Percentiles rank a stretch among this genome's conserved stretches.
Evolutionary conservation across 495 filamentous ascomycete genomes (phyloP).

Genomic region (Xylaria cubensis): DNA sequence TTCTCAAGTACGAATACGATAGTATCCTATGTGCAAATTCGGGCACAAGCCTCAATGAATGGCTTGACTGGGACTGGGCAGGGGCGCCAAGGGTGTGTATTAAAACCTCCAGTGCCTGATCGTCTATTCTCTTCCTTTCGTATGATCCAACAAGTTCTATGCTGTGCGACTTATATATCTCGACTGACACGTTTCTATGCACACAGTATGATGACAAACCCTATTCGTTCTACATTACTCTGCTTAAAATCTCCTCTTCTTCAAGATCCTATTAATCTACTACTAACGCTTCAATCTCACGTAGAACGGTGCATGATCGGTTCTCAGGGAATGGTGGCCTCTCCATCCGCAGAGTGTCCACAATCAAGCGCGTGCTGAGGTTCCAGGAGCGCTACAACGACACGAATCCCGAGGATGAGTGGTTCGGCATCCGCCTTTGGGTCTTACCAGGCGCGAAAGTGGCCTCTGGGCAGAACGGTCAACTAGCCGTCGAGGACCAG

Average conservation of each 20-base stretch:
- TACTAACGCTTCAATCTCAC: constrained; percentile 19
- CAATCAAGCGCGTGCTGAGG: constrained; percentile 48
- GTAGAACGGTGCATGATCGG: constrained; percentile 38
- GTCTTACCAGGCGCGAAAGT: constrained; percentile 54
- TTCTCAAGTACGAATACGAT: constrained; percentile 56
- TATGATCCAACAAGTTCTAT: not conserved
- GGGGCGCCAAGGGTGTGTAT: constrained; percentile 48
- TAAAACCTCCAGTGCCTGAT: not conserved
- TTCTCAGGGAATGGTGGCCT: constrained; percentile 59
- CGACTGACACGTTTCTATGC: not conserved
- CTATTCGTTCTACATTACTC: not conserved
- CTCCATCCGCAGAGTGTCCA: constrained; percentile 54
- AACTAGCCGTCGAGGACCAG: constrained; percentile 54
- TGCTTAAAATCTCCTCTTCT: not conserved
- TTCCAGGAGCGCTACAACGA: constrained; percentile 54
- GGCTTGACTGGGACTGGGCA: constrained; percentile 56
- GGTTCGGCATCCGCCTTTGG: constrained; percentile 53
- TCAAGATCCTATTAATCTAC: not conserved
- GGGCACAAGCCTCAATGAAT: constrained; percentile 51
- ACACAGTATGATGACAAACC: constrained; percentile 20
- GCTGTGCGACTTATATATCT: not conserved
- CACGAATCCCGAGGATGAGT: constrained; percentile 56
- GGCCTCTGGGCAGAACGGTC: constrained; percentile 43
- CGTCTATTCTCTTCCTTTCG: not conserved
- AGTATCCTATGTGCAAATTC: constrained; percentile 59